phyloP scores from a whole-genome alignment of 2,329 filamentous ascomycete species.

The Nakataea oryzae region DNA sequence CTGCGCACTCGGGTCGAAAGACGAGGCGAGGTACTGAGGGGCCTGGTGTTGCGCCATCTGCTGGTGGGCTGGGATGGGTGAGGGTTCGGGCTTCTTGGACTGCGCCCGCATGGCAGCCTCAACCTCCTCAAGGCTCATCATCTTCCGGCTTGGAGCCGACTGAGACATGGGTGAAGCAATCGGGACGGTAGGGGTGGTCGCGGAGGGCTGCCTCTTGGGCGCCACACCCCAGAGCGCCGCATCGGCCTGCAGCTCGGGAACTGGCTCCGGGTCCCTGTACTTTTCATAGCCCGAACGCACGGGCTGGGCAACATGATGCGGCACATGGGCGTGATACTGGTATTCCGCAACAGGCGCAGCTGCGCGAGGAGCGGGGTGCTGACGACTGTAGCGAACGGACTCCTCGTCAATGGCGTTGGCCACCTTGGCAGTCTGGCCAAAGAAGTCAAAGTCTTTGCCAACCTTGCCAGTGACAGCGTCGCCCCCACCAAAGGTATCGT shows the following conservation, averaged over 20 bases:
- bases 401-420: conserved; percentile 83
- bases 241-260: conserved; percentile 86
- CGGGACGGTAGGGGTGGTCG: conserved; percentile 22
- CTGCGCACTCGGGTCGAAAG: too few species aligned
- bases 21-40: not conserved
- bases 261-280: conserved; percentile 76
- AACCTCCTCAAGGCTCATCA: conserved; percentile 94
- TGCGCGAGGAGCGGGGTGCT: conserved; percentile 49
- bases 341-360: conserved; percentile 12
- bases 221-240: conserved; percentile 84
- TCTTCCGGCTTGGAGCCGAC: conserved; percentile 48
- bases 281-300: conserved; percentile 81
- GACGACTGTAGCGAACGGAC: conserved; percentile 71
- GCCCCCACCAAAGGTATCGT: conserved; percentile 72
- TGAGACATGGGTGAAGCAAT: conserved; percentile 20
- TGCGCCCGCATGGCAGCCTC: conserved; percentile 83
- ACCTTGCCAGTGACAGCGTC: conserved; percentile 36
- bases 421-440: conserved; percentile 82
- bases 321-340: conserved; percentile 17
- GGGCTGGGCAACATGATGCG: conserved; percentile 38
- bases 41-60: conserved; percentile 11
- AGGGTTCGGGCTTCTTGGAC: conserved; percentile 36
- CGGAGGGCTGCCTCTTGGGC: conserved; percentile 38
- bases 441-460: conserved; percentile 96
- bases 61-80: conserved; percentile 19